Evolutionary conservation across 768 basidiomycete genomes (phyloP), one percentile per base, ranked within the genome.

Genomic region (Hirschioporus abietinus): DNA sequence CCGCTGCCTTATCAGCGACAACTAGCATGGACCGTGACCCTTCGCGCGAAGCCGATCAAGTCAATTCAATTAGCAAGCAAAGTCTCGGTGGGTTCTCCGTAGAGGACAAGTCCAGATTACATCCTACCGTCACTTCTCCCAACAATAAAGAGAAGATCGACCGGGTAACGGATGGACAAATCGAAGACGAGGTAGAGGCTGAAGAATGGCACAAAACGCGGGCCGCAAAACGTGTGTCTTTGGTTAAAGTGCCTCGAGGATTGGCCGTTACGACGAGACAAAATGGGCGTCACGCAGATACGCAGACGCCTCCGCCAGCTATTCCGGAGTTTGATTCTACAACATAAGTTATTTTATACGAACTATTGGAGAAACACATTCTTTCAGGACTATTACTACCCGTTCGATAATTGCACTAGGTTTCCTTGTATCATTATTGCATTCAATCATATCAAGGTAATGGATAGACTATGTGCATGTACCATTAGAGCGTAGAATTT

Each of bases 131-230:
- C 20, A 10, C 12, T 52, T 52, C 42, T 20, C 15, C 15, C 4
- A 10, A 20, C 15, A 12, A 52, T 52, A 12, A 52, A 52, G 20
- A 12, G 20, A 52, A 15, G 30, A 2, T 30, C 20, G 42, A 10
- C 12, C 42, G 12, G 42, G 20, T 15, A 52, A 52, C 20, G 42
- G 42, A 52, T 20, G 42, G 20, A 52, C 20, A 12, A 15, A 15
- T 52, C 42, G 42, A 52, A 52, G 42, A 52, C 27, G 82, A 84
- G 60, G 91, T 93, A 74, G 82, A 89, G 75, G 92, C 93, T n/a
- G 93, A 94, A 74, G 89, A 90, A 64, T 95, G 93, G 93, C 81
- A 92, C 76, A 88, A 88, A 74, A 95, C 93, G 1, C 87, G 89
- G 62, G 90, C 88, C 36, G 92, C 91, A 17, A 90, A 92, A 70